Percentiles rank a stretch among this genome's conserved stretches.
Conservation (phyloP, 108 stramenopile genomes). For the Discostella stelligeroides region DNA sequence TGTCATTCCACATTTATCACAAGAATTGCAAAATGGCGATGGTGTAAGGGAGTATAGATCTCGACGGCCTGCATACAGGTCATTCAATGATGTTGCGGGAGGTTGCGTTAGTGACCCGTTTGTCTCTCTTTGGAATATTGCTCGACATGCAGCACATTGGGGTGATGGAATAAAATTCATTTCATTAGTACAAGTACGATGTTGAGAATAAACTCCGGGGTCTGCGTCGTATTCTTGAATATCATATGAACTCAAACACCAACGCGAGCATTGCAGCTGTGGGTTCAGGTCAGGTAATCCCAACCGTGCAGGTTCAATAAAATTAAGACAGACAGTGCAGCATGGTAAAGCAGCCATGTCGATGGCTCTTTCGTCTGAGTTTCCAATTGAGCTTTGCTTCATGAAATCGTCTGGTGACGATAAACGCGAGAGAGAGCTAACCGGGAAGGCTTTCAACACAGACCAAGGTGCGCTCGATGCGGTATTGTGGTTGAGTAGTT, state of each 20-base stretch:
- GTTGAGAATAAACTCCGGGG: conserved; percentile 4
- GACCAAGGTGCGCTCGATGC: conserved; percentile 58
- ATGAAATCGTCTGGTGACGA: neutral
- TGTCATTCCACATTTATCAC: conserved; percentile 77
- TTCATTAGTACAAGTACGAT: conserved; percentile 60
- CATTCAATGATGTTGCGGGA: conserved; percentile 13
- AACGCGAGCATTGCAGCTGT: conserved; percentile 68
- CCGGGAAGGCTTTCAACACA: conserved; percentile 55
- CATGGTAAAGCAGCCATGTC: conserved; percentile 53
- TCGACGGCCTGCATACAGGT: conserved; percentile 6
- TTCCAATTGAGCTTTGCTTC: conserved; percentile 7
- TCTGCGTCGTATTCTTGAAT: conserved; percentile 2
- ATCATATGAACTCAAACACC: conserved; percentile 53
- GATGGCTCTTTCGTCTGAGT: conserved; percentile 5
- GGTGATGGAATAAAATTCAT: conserved; percentile 53
- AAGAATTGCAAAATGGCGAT: conserved; percentile 14
- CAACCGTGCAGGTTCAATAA: conserved; percentile 68
- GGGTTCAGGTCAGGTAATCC: conserved; percentile 62
- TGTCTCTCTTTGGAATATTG: conserved; percentile 46
- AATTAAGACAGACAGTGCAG: conserved; percentile 84
- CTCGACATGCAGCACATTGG: conserved; percentile 68
- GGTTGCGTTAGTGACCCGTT: conserved; percentile 3
- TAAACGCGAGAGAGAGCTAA: conserved; percentile 36
- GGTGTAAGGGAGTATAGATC: no score
- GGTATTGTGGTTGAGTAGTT: conserved; percentile 47